These are phyloP conservation scores for Gloeophyllum trabeum DNA, from an alignment of 768 basidiomycete species.

Conservation along the genomic window DNA sequence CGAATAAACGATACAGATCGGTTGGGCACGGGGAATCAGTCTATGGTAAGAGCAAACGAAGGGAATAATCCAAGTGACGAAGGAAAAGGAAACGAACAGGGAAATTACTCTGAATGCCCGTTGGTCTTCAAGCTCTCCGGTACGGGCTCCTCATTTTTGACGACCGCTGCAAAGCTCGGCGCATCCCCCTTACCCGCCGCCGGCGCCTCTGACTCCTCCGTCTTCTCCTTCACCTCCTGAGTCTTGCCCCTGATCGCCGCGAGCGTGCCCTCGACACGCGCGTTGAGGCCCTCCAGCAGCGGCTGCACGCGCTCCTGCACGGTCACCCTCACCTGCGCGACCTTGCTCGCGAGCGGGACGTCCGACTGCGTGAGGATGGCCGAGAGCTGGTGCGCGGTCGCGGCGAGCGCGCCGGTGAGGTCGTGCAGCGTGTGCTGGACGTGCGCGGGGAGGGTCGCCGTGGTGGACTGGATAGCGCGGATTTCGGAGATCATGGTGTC, in stretches of 20 bases:
- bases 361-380: constrained; percentile 41
- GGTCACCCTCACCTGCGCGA: constrained; percentile 39
- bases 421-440: constrained; percentile 52
- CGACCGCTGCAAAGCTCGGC: too few species aligned
- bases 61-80: too few species aligned
- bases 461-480: constrained; percentile 47
- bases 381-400: constrained; percentile 41
- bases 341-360: constrained; percentile 52
- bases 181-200: neutral
- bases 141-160: too few species aligned
- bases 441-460: constrained; percentile 35
- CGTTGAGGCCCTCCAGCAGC: constrained; percentile 33
- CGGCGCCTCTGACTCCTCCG: constrained; percentile 6
- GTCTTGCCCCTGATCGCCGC: constrained; percentile 7
- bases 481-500: constrained; percentile 59
- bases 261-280: constrained; percentile 20
- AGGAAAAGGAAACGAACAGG: too few species aligned
- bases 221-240: constrained; percentile 11
- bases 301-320: constrained; percentile 53
- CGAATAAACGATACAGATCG: too few species aligned
- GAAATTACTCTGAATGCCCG: too few species aligned
- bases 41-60: too few species aligned
- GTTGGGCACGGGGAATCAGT: too few species aligned
- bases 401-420: constrained; percentile 41
- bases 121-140: too few species aligned